Evolutionary conservation across 805 yeast genomes (phyloP).

Genomic region (Kuraishia cidri): DNA sequence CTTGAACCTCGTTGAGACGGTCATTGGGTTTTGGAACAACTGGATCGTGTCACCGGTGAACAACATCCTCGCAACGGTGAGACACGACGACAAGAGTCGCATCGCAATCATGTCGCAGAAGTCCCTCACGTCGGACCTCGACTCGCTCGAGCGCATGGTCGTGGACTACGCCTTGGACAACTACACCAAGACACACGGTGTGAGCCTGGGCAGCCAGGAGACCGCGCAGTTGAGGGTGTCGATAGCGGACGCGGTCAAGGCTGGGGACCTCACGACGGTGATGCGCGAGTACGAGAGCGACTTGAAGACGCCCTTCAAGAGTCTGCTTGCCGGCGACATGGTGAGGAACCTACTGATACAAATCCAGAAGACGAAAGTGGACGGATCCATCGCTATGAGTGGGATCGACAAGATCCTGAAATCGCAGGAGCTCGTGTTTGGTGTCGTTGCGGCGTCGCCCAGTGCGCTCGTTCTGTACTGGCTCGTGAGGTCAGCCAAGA

Average conservation of each 20-base stretch:
- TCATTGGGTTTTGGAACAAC: conserved; percentile 58
- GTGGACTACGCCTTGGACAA: conserved; percentile 45
- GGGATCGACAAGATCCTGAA: conserved; percentile 88
- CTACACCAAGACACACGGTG: conserved; percentile 6
- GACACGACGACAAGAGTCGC: conserved; percentile 69
- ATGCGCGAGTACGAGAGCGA: conserved; percentile 78
- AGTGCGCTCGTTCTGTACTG: conserved; percentile 51
- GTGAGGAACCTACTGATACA: conserved; percentile 77
- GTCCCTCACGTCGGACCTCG: conserved; percentile 68
- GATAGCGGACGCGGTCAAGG: conserved; percentile 40
- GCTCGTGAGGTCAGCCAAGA: conserved; percentile 18
- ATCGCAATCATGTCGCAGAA: conserved; percentile 75
- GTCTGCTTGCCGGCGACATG: conserved; percentile 59
- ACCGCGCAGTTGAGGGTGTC: conserved; percentile 8
- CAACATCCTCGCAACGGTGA: conserved; percentile 68
- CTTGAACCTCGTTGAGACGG: conserved; percentile 54
- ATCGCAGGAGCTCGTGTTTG: conserved; percentile 92
- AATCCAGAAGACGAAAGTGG: conserved; percentile 94
- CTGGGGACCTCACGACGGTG: conserved; percentile 74
- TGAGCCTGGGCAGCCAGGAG: conserved; percentile 3
- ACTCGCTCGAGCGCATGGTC: conserved; percentile 83
- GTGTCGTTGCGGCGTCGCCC: conserved; percentile 84
- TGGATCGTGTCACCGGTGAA: conserved; percentile 78
- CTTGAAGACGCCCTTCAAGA: conserved; percentile 58
- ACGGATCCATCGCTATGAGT: conserved; percentile 79